Conservation (phyloP, 768 basidiomycete genomes). For the Rhizopogon vulgaris region DNA sequence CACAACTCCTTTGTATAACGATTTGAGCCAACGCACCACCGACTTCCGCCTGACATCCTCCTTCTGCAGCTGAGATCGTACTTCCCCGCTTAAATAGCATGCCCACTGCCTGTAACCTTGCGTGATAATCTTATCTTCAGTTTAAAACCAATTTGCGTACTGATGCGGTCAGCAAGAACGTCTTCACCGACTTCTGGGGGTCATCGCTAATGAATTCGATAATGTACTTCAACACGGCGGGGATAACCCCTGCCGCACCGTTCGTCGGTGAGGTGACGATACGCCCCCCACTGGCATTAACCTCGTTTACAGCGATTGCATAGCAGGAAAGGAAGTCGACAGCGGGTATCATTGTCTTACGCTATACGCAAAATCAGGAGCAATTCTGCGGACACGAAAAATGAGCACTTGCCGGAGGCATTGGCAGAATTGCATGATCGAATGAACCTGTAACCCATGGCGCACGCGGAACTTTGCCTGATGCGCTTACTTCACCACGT, state of each 20-base stretch:
- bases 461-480: conserved; percentile 14
- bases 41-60: conserved; percentile 93
- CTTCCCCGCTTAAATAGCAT: conserved; percentile 98
- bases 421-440: conserved; percentile 72
- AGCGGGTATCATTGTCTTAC: conserved; percentile 83
- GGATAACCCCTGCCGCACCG: conserved; percentile 91
- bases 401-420: conserved; percentile 63
- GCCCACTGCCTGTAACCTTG: conserved; percentile 60
- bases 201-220: conserved; percentile 91
- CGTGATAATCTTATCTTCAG: background rate
- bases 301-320: conserved; percentile 93
- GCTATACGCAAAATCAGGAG: conserved; percentile 32
- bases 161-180: conserved; percentile 85
- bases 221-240: conserved; percentile 86
- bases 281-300: conserved; percentile 87
- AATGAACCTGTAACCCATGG: conserved; percentile 65
- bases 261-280: conserved; percentile 95
- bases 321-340: conserved; percentile 93
- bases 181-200: conserved; percentile 79
- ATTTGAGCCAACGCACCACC: conserved; percentile 49
- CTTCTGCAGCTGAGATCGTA: conserved; percentile 94
- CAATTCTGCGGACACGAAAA: background rate
- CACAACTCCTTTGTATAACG: background rate
- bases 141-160: conserved; percentile 37
- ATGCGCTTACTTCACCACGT: conserved; percentile 1